phyloP scores from a whole-genome alignment of 2,329 filamentous ascomycete species.

The Helminthosporium solani region DNA sequence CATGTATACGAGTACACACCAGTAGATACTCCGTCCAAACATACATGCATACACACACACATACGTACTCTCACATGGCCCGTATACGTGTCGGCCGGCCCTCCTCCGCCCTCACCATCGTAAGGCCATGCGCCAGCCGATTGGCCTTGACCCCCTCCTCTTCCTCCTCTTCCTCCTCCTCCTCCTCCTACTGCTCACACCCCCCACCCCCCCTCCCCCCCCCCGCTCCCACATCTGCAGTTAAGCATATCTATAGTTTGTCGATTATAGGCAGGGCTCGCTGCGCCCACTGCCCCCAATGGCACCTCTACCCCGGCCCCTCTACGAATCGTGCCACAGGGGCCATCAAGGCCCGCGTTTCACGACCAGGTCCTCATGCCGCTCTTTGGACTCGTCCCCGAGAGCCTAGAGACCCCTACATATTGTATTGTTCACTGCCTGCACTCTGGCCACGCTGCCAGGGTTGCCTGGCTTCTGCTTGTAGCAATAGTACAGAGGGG shows the following conservation, averaged over 20 bases:
- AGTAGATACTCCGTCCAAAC: too few relatives aligned
- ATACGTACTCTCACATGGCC: too few relatives aligned
- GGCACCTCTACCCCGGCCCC: constrained; percentile 22
- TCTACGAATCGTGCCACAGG: constrained; percentile 43
- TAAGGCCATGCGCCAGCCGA: too few relatives aligned
- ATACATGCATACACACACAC: too few relatives aligned
- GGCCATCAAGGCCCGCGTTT: constrained; percentile 40
- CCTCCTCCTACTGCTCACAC: too few relatives aligned
- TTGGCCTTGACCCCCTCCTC: too few relatives aligned
- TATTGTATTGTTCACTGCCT: constrained; percentile 27
- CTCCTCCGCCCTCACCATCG: too few relatives aligned
- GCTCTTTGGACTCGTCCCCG: constrained; percentile 33
- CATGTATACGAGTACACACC: too few relatives aligned
- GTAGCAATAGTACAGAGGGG: constrained; percentile 39
- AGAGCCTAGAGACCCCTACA: constrained; percentile 35
- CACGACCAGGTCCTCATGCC: constrained; percentile 35
- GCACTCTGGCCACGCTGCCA: constrained; percentile 16
- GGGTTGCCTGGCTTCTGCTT: constrained; percentile 33
- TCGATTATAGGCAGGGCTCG: constrained; percentile 21
- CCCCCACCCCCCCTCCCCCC: not conserved
- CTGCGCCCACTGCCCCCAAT: constrained; percentile 16
- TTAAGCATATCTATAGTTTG: constrained; percentile 23
- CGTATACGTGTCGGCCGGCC: too few relatives aligned
- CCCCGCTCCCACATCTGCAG: constrained; percentile 7
- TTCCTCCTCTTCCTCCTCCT: too few relatives aligned